Evolutionary conservation across 1,139 yeast genomes (phyloP), one percentile per base, ranked within the genome.

Genomic region (Yamadazyma songkhlaensis): DNA sequence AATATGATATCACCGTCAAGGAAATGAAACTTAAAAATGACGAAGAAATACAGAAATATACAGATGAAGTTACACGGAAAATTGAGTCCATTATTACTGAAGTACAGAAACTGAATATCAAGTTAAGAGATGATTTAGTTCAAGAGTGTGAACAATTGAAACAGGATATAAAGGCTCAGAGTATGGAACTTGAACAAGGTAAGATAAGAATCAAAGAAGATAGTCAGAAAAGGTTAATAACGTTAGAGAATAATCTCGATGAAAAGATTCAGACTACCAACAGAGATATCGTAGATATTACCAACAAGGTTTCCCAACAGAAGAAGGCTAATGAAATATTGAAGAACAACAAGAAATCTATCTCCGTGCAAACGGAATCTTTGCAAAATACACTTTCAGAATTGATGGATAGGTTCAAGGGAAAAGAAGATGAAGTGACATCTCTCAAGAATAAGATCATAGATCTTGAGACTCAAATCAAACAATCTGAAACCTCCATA

Each of bases 1-100:
- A 66, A 27, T 64, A 55, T 43, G 64, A 64, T 17, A 44, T 68
- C 25, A 58, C 66, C 32, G 44, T 59, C 25, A 55, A 65, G 34
- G 60, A 66, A 40, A 45, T 71, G 39, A 56, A 59, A 15, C 50
- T 64, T 3, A 52, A 59, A 12, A 58, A 59, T 21, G 50, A 74
- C 11, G 60, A 65, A 38, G 53, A 55, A 13, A 49, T 72, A 31
- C 70, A 70, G 35, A 72, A 67, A 40, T 51, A 53, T 6, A 68
- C 60, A 7, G 49, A 59, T 2, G 46, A 40, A 3, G 6, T 17
- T 6, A 17, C 20, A 17, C 20, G 4, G 20, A 57, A 67, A 42
- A 61, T 72, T 6, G 77, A 74, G 33, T 43, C 49, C 9, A 46
- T 68, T 9, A 60, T 68, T 24, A 48, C 38, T 6, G 24, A 37